Evolutionary conservation across 164 flowering plant species (phyloP), one percentile per base, ranked within the genome.

Genomic region (Cinnamomum chago): DNA sequence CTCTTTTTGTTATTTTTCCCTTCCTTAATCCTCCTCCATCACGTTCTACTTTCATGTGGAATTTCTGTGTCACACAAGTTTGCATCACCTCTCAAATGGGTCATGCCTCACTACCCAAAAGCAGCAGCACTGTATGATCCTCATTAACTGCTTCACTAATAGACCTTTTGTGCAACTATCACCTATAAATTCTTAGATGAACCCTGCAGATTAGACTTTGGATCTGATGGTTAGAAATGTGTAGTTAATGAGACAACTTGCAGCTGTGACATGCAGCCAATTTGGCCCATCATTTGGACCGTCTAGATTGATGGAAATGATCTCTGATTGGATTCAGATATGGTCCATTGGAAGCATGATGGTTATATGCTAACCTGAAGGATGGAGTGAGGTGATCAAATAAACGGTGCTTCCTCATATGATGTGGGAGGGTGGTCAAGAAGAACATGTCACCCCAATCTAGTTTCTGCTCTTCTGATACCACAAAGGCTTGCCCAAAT

Each of bases 371-470:
- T 58, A 60, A 87, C 90, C 88, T 84, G 76, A 84, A 83, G 28
- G 86, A 76, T 30, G 73, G 33, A 12, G 90, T 85, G 20, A 5
- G 58, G 2, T 70, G 71, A 1, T 86, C 85, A 81, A 83, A 85
- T 23, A 84, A n/a, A 72, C 62, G 73, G 60, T 80, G 55, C 55
- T 80, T 80, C 71, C 84, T 82, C 3, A 50, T 40, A 58, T 62
- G 35, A 5, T 33, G 25, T 58, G 91, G 88, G 0, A 30, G 76
- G 7, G 81, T 7, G 40, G 70, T 5, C 47, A 85, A 80, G 73
- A 77, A 81, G 33, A 82, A 70, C 85, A 86, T 81, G 83, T 86
- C 89, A 3, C 79, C 83, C 92, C 89, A 89, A 24, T 89, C 88
- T 27, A 89, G 87, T 76, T 86, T 83, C 51, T 83, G 88, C 23